Evolutionary conservation across 192 early-diverging fungal genomes (phyloP).

Genomic region (Kappamyces sp.): DNA sequence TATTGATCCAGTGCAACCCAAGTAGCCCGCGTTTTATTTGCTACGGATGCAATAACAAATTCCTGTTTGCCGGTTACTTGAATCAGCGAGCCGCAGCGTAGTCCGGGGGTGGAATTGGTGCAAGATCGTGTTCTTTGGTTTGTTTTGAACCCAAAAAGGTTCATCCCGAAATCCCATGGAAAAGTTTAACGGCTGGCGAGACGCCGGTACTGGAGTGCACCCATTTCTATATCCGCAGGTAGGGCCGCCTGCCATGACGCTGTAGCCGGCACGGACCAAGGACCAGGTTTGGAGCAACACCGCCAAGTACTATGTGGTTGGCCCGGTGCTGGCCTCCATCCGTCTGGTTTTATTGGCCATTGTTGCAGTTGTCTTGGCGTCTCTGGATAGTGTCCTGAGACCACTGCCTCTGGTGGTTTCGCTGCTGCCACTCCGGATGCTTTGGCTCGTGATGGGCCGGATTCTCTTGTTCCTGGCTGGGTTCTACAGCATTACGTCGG

Average conservation of each 20-base stretch:
- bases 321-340: constrained; percentile 22
- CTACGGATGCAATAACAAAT: too few relatives aligned
- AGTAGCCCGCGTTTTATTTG: too few relatives aligned
- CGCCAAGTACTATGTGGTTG: constrained; percentile 21
- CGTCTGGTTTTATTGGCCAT: constrained; percentile 15
- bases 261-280: constrained; percentile 14
- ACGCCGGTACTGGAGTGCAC: constrained; percentile 81
- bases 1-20: too few relatives aligned
- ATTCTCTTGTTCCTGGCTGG: constrained; percentile 61
- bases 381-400: not conserved
- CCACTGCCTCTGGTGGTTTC: not conserved
- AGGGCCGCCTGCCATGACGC: constrained; percentile 13
- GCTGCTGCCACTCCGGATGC: constrained; percentile 7
- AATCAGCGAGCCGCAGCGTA: too few relatives aligned
- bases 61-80: too few relatives aligned
- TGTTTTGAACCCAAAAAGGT: too few relatives aligned
- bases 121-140: too few relatives aligned
- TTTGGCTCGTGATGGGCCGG: constrained; percentile 28
- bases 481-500: constrained; percentile 66
- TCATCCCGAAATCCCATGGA: too few relatives aligned
- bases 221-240: constrained; percentile 76
- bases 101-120: too few relatives aligned
- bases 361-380: not conserved
- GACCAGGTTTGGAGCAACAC: not conserved
- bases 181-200: constrained; percentile 84